These are phyloP conservation scores for Solanum medicagineum DNA, from an alignment of 257 asterid species.

Conservation along the genomic window DNA sequence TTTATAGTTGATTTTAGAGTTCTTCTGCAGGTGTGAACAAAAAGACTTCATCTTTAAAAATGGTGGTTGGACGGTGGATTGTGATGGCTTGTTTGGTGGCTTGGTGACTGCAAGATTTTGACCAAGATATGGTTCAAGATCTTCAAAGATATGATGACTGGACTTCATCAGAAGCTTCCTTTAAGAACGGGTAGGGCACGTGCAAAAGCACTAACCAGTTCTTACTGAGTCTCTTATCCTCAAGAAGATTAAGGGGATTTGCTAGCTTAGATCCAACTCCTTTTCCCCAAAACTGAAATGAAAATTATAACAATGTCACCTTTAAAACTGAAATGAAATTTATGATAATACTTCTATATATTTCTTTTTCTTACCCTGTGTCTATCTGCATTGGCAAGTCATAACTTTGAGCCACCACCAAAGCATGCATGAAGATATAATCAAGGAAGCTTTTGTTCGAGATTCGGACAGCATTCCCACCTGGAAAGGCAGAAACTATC, in stretches of 20 bases:
- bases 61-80: too few relatives aligned
- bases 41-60: too few relatives aligned
- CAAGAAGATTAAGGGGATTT: slow-evolving; percentile 88
- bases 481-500: slow-evolving; percentile 28
- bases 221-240: slow-evolving; percentile 62
- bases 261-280: slow-evolving; percentile 74
- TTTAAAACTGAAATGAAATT: slow-evolving; percentile 28
- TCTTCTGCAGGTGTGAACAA: too few relatives aligned
- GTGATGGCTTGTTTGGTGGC: too few relatives aligned
- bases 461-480: slow-evolving; percentile 56
- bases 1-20: too few relatives aligned
- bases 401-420: slow-evolving; percentile 66
- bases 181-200: slow-evolving; percentile 82
- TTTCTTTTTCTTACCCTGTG: slow-evolving; percentile 56
- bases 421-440: slow-evolving; percentile 50
- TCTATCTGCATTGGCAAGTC: slow-evolving; percentile 91
- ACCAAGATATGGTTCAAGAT: too few relatives aligned
- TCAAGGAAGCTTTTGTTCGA: slow-evolving; percentile 64
- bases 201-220: slow-evolving; percentile 71
- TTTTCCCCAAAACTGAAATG: slow-evolving; percentile 67
- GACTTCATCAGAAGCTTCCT: too few relatives aligned
- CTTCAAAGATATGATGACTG: too few relatives aligned
- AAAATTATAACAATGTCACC: background rate
- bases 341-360: too few relatives aligned
- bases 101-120: too few relatives aligned